Conservation (phyloP, 306 rosid genomes). For the Cicer cuneatum region DNA sequence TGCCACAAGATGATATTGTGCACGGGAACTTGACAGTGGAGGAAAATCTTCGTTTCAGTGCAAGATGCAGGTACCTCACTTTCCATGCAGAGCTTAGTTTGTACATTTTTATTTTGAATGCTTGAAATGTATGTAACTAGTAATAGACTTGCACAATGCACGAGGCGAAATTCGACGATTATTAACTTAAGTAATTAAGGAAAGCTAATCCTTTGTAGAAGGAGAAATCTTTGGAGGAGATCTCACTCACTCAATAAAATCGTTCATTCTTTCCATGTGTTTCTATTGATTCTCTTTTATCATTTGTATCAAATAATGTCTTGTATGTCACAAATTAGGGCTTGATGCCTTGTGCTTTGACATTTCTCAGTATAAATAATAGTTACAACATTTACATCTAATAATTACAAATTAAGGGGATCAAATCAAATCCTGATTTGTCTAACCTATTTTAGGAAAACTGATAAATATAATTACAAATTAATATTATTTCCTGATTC, state of each 20-base stretch:
- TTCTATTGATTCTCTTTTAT: background rate
- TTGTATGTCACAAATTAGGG: too few species aligned
- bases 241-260: background rate
- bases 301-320: background rate
- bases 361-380: too few species aligned
- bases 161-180: too few species aligned
- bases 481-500: too few species aligned
- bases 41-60: slow-evolving; percentile 88
- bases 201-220: background rate
- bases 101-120: background rate
- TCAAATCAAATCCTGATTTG: too few species aligned
- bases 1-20: slow-evolving; percentile 90
- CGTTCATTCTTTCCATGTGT: background rate
- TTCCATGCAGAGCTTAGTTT: slow-evolving; percentile 17
- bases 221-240: slow-evolving; percentile 9
- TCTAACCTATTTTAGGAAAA: too few species aligned
- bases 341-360: too few species aligned
- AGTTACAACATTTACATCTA: too few species aligned
- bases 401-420: too few species aligned
- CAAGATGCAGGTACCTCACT: slow-evolving; percentile 78
- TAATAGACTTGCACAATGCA: too few species aligned
- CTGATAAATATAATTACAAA: too few species aligned
- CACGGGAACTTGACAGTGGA: slow-evolving; percentile 91
- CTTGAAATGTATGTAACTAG: background rate
- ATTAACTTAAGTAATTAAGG: too few species aligned